A percentile compares a stretch with the other conserved stretches of the same genome.
These are phyloP conservation scores for Flaveria robusta DNA, from an alignment of 129 eudicot genomes.

Conservation along the genomic window DNA sequence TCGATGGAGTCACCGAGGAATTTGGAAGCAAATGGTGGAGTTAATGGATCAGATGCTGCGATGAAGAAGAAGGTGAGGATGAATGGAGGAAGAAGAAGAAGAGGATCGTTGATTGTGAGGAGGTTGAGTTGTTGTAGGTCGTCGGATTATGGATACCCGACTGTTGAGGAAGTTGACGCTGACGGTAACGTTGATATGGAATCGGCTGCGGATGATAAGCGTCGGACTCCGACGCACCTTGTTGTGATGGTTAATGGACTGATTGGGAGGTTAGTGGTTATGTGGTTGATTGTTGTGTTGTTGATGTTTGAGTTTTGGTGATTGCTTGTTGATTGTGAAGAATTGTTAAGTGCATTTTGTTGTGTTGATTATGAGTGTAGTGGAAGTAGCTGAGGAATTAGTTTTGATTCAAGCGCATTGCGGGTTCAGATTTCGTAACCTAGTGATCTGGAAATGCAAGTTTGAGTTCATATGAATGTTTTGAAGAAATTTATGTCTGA, in stretches of 20 bases:
- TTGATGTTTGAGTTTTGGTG: background rate
- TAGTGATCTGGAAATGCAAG: background rate
- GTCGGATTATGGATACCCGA: slow-evolving; percentile 48
- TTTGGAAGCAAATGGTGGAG: slow-evolving; percentile 25
- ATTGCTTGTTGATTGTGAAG: background rate
- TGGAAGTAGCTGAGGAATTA: background rate
- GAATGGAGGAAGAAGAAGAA: slow-evolving; percentile 19
- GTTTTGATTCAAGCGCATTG: background rate
- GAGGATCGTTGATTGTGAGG: slow-evolving; percentile 13
- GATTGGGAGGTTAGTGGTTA: slow-evolving; percentile 70
- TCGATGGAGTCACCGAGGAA: slow-evolving; percentile 20
- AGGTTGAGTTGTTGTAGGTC: slow-evolving; percentile 58
- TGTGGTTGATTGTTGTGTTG: background rate
- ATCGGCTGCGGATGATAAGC: slow-evolving; percentile 37
- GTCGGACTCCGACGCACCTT: slow-evolving; percentile 53
- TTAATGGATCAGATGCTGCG: slow-evolving; percentile 9
- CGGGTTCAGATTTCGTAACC: background rate
- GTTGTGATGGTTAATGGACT: slow-evolving; percentile 83
- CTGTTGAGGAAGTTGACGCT: slow-evolving; percentile 45
- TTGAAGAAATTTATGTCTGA: background rate
- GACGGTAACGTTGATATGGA: slow-evolving; percentile 58
- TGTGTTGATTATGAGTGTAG: background rate
- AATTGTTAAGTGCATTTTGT: background rate
- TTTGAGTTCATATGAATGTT: slow-evolving; percentile 3
- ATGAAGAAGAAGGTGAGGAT: too few relatives aligned